Evolutionary conservation across 306 rosid species (phyloP), one percentile per base, ranked within the genome.

Genomic region (Rosa persica): DNA sequence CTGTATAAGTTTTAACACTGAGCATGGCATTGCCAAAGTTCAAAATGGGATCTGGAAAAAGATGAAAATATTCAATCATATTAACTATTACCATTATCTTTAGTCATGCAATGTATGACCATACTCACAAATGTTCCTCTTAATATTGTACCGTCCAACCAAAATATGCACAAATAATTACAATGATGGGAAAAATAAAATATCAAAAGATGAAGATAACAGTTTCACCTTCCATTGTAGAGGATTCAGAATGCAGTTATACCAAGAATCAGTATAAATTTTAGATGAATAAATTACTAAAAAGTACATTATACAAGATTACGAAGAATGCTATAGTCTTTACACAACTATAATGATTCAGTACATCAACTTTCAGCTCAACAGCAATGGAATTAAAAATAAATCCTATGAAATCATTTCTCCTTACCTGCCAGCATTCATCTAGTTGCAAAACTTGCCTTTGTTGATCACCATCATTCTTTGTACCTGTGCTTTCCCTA

Each of bases 281-380:
- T 76, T 10, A 27, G 52, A 40, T 54, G 2, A 11, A 67, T 16
- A 12, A 43, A 16, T 54, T 17, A 12, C 20, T 73, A 44, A 20
- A 54, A 73, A 55, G 77, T 73, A 73, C 48, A 52, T 52, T 39
- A 13, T 34, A 51, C 40, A 67, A 47, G 23, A 64, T 3, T 34
- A 46, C 17, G 20, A 30, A 62, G 22, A 77, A 78, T 67, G 70
- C 61, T 46, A 40, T 17, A 68, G 49, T 75, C 48, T 40, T 40
- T 27, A 60, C 65, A 76, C 25, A 66, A 76, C 25, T 47, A 47
- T 13, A 42, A 77, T 44, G 67, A 72, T 67, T 38, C 74, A 77
- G 69, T 81, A 39, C 12, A 74, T 70, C 30, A 71, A 76, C 44
- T 61, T 61, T 74, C 76, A 77, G 69, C 70, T 30, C 61, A 84